Percentiles rank a stretch among this genome's conserved stretches.
These are phyloP conservation scores for Tilletiaria anomala DNA, from an alignment of 1,284 basidiomycete species.

Conservation along the genomic window DNA sequence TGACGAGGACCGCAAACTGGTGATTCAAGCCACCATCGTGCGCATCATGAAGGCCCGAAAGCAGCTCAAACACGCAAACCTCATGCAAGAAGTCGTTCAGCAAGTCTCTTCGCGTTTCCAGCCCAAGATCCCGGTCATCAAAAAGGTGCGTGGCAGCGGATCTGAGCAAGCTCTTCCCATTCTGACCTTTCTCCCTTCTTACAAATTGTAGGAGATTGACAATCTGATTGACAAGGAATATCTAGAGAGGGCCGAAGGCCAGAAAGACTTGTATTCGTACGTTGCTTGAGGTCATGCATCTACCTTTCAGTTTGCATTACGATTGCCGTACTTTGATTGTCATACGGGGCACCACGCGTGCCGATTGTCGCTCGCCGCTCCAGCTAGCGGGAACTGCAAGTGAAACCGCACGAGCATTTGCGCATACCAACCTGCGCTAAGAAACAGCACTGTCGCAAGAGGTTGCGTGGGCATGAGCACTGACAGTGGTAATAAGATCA, in stretches of 20 bases:
- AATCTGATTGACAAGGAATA: conserved; percentile 93
- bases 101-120: conserved; percentile 78
- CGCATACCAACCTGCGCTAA: too few species aligned
- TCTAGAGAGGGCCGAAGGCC: conserved; percentile 73
- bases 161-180: not conserved
- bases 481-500: too few species aligned
- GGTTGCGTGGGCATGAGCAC: too few species aligned
- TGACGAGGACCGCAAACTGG: conserved; percentile 91
- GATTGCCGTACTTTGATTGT: too few species aligned
- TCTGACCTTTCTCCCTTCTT: not conserved
- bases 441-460: too few species aligned
- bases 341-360: too few species aligned
- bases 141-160: conserved; percentile 26
- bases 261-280: conserved; percentile 23
- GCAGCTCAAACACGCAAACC: conserved; percentile 86
- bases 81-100: conserved; percentile 86
- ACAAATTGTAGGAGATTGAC: conserved; percentile 86
- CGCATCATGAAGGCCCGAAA: conserved; percentile 93
- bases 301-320: too few species aligned
- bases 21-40: conserved; percentile 94
- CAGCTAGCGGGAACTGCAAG: too few species aligned
- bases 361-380: too few species aligned
- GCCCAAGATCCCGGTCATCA: conserved; percentile 77
- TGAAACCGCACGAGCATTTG: too few species aligned
- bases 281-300: too few species aligned